phyloP scores from a whole-genome alignment of 2,329 filamentous ascomycete species.

The Colletotrichum sublineola region DNA sequence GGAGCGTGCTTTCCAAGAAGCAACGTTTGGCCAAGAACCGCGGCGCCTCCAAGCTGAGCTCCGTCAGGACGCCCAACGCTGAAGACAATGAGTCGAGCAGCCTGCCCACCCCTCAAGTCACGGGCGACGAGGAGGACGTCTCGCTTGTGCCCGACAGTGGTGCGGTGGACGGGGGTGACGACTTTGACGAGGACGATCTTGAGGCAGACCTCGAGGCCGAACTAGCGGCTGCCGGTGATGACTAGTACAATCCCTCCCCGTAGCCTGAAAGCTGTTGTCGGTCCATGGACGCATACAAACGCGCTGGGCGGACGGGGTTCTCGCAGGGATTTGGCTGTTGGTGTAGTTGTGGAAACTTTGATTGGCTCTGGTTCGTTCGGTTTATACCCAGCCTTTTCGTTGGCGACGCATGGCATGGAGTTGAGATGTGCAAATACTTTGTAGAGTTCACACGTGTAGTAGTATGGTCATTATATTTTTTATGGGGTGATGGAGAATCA shows the following conservation, averaged over 20 bases:
- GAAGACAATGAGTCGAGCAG: conserved; percentile 53
- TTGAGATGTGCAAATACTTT: conserved; percentile 40
- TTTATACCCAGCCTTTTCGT: conserved; percentile 42
- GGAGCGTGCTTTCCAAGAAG: conserved; percentile 61
- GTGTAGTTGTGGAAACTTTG: conserved; percentile 22
- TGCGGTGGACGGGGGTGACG: conserved; percentile 51
- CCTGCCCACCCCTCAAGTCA: conserved; percentile 57
- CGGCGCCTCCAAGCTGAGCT: conserved; percentile 62
- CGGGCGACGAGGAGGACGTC: conserved; percentile 57
- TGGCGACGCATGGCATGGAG: conserved; percentile 44
- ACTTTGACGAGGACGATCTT: conserved; percentile 65
- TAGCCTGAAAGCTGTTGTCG: not conserved
- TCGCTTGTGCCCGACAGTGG: conserved; percentile 42
- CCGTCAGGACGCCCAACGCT: conserved; percentile 58
- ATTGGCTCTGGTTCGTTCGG: conserved; percentile 41
- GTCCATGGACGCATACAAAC: conserved; percentile 6
- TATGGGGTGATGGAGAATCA: conserved; percentile 4
- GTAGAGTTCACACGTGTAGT: conserved; percentile 26
- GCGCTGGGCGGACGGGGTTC: not conserved
- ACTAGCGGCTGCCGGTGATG: conserved; percentile 65
- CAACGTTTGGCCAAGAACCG: conserved; percentile 61
- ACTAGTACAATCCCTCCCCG: not conserved
- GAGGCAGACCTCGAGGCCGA: conserved; percentile 74
- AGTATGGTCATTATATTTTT: not conserved
- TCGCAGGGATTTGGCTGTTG: not conserved